Evolutionary conservation across 441 rosid species (phyloP).

Genomic region (Euphorbia corollata): DNA sequence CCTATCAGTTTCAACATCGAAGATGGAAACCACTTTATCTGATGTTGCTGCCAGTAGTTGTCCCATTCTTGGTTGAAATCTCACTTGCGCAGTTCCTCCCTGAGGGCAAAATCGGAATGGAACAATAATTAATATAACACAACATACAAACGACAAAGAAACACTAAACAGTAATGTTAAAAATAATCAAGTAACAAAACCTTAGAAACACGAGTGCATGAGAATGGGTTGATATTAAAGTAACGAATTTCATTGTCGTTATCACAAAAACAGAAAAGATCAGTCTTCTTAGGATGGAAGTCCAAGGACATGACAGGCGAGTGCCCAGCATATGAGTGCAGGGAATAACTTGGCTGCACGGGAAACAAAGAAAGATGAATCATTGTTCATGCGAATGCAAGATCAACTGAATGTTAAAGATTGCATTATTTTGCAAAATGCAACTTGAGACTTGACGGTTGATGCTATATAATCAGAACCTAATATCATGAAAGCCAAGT

Average conservation of each 20-base stretch:
- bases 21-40: slow-evolving; percentile 49
- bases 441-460: slow-evolving; percentile 2
- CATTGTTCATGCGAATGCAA: slow-evolving; percentile 1
- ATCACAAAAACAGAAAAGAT: slow-evolving; percentile 58
- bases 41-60: slow-evolving; percentile 55
- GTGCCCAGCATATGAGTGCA: slow-evolving; percentile 41
- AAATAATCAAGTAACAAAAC: slow-evolving; percentile 22
- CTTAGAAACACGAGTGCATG: slow-evolving; percentile 42
- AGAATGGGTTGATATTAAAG: slow-evolving; percentile 43
- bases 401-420: neutral
- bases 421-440: neutral
- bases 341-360: slow-evolving; percentile 47
- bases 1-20: slow-evolving; percentile 52
- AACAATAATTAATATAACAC: neutral
- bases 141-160: neutral
- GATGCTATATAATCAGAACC: neutral
- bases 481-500: neutral
- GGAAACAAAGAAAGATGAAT: slow-evolving; percentile 17
- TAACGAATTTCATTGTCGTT: slow-evolving; percentile 45
- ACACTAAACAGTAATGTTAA: neutral
- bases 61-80: slow-evolving; percentile 63
- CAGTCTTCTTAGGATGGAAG: slow-evolving; percentile 63
- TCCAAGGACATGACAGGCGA: slow-evolving; percentile 63
- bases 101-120: slow-evolving; percentile 18
- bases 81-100: slow-evolving; percentile 60